These are phyloP conservation scores for Rhododendron molle DNA, from an alignment of 148 eudicot species.

Conservation along the genomic window DNA sequence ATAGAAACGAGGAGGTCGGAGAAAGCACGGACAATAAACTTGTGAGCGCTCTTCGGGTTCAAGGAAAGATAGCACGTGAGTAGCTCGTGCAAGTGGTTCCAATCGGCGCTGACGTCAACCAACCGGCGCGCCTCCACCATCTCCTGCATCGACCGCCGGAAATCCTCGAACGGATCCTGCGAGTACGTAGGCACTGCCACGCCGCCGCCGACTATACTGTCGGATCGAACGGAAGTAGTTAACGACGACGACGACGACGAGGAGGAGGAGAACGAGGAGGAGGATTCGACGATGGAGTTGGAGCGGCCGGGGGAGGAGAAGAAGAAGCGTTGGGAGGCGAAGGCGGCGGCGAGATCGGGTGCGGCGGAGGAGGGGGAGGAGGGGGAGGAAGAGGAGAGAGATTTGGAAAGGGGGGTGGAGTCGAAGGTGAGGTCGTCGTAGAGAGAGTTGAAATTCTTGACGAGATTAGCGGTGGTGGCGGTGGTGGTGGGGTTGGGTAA, in stretches of 20 bases:
- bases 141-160: constrained; percentile 88
- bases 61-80: constrained; percentile 58
- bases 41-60: constrained; percentile 77
- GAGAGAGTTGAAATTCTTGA: constrained; percentile 63
- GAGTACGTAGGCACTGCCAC: constrained; percentile 69
- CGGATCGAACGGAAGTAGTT: neutral
- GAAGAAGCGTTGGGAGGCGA: constrained; percentile 78
- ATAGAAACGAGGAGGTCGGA: constrained; percentile 77
- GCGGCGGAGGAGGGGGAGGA: constrained; percentile 22
- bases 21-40: constrained; percentile 80
- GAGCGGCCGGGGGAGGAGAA: constrained; percentile 88
- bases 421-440: constrained; percentile 20
- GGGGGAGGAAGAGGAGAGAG: neutral
- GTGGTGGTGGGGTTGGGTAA: neutral
- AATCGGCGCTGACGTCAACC: constrained; percentile 34
- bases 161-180: constrained; percentile 82
- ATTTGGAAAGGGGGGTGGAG: neutral
- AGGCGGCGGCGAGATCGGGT: constrained; percentile 59
- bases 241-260: constrained; percentile 14
- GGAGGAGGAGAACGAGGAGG: constrained; percentile 24
- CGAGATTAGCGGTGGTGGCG: neutral
- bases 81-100: constrained; percentile 78
- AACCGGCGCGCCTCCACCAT: constrained; percentile 88
- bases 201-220: constrained; percentile 26
- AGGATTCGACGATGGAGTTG: constrained; percentile 67